A percentile compares a stretch with the other conserved stretches of the same genome.
phyloP scores from a whole-genome alignment of 2,329 filamentous ascomycete genomes.

The Calonectria ilicicola region DNA sequence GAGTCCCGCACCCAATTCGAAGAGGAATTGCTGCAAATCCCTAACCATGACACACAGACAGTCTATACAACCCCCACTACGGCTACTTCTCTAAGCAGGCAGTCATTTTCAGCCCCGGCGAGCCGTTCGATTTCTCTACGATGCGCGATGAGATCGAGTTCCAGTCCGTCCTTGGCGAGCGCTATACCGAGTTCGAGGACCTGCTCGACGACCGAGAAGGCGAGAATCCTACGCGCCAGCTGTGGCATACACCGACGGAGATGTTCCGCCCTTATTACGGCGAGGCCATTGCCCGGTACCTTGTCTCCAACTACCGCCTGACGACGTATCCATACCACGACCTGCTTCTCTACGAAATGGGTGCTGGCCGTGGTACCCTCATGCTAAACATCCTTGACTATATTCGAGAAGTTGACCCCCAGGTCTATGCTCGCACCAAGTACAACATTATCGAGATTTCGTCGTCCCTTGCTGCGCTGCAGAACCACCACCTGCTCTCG shows the following conservation, averaged over 20 bases:
- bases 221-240: conserved; percentile 81
- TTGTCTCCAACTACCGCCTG: conserved; percentile 95
- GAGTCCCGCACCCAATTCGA: conserved; percentile 29
- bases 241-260: conserved; percentile 99
- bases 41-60: conserved; percentile 68
- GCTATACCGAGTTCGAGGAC: conserved; percentile 94
- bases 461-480: conserved; percentile 80
- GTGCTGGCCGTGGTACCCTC: conserved; percentile 94
- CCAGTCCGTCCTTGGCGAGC: conserved; percentile 77
- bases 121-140: conserved; percentile 87
- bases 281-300: conserved; percentile 95
- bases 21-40: not conserved
- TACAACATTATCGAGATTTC: conserved; percentile 98
- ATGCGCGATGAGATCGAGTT: conserved; percentile 90
- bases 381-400: conserved; percentile 99
- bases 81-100: conserved; percentile 97
- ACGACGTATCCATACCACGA: conserved; percentile 96
- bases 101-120: conserved; percentile 93
- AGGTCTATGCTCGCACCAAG: conserved; percentile 92
- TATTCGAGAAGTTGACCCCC: conserved; percentile 88
- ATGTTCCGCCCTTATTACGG: conserved; percentile 97
- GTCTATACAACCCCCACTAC: conserved; percentile 92
- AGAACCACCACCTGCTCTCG: conserved; percentile 76
- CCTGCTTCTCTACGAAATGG: conserved; percentile 98
- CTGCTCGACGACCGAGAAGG: conserved; percentile 77